Evolutionary conservation across 805 yeast genomes (phyloP), one percentile per base, ranked within the genome.

Genomic region (Yamadazyma ubonensis): DNA sequence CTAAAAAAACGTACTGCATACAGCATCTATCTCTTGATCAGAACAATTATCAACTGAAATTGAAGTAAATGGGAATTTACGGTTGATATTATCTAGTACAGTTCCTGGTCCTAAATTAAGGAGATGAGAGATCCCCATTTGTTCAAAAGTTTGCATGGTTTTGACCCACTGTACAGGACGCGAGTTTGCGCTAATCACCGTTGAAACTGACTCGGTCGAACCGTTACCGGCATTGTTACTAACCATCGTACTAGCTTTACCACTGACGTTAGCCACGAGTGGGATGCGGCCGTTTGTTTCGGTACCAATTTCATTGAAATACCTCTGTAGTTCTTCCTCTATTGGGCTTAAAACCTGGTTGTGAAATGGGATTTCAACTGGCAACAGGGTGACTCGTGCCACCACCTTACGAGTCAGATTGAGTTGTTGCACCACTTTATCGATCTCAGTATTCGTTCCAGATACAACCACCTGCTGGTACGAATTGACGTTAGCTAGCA

Each of bases 341-440:
- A 77, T 71, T 0, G 59, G 58, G 26, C 39, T 38, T 52, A 79
- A 52, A 3, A 66, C 44, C 8, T 59, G 53, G 42, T 65, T 69
- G 52, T 77, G 83, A 53, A 77, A 77, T 12, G 83, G 80, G 2
- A 76, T 70, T 2, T 63, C 54, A 6, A 75, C 81, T 2, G 74
- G 67, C 32, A 76, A 51, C 29, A 46, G 46, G 1, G 58, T 54
- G 3, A 58, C 43, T 43, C 58, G 58, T 9, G 63, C 48, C 4
- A 57, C 52, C 10, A 43, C 46, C 39, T 44, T 49, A n/a, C 39
- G 22, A 9, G 32, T 28, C 34, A 47, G 31, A 46, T 55, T 38
- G 38, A 46, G 22, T 30, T 48, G 41, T 4, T 44, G 45, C 0
- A 69, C 46, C 8, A 55, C 52, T 3, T 43, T 38, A 6, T 49